Evolutionary conservation across 1,284 basidiomycete genomes (phyloP), one percentile per base, ranked within the genome.

Genomic region (Veloporphyrellus conicus): DNA sequence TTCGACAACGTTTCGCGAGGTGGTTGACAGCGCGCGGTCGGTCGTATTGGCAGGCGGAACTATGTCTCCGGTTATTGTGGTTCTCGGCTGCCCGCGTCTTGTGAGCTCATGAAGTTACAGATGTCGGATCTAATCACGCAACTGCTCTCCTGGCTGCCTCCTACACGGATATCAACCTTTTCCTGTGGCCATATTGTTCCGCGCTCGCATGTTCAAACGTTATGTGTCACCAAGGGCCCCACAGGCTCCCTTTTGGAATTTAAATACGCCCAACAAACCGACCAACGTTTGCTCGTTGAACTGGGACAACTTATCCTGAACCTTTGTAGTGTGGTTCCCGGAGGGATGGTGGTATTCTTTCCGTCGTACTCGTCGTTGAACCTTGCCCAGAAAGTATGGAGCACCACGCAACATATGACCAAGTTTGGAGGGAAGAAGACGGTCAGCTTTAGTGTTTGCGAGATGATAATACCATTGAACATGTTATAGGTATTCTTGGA

Each of bases 101-200:
- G 28, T 42, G 37, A 40, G 29, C 48, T 54, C 38, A 61, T 43
- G 28, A 41, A 19, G n/a, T 14, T 18, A 33, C 57, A 95, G 92
- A 86, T 97, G 39, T 84, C 87, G n/a, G 93, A 97, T 66, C 82
- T 98, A 20, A 73, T 82, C 23, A 76, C 76, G 45, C 94, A 98
- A 60, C 73, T 99, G 3, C 92, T 99, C 58, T 76, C 84, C 0
- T 71, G 76, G 45, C 61, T 96, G 2, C 71, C 83, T 1, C 43
- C 68, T 1, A 78, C 85, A 11, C 77, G 79, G 25, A 71, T 97
- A 18, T 71, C 81, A 2, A 87, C 79, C 14, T 92, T 97, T 61
- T 91, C 92, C 0, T 99, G 95, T 65, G 87, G 89, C 0, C 95
- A 99, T 66, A 90, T 98, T 52, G 90, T 98, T 23, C 93, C 95